Base-by-base conservation (phyloP, 2,329 filamentous ascomycete species). In the Cladophialophora exuberans region DNA sequence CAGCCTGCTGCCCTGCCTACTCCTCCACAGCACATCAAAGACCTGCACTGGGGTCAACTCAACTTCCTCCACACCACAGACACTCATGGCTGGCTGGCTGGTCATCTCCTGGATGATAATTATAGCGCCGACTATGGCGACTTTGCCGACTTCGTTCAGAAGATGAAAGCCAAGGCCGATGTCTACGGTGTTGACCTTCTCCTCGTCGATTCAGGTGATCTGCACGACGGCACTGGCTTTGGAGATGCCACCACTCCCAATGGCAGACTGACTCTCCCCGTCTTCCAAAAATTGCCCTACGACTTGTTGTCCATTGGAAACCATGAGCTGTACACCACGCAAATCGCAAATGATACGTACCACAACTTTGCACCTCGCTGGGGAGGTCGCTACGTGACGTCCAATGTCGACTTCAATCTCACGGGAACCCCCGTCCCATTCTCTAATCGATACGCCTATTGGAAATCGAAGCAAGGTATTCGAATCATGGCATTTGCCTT, bases 41-140 rank as follows among this genome's bases (percentile, higher is more conserved):
- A 61, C 53, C 36, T 85, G 6, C 79, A 82, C 73, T 86, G 83
- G 83, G 83, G 83, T 2, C 80, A 86, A 66, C 68, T 86, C 62
- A 86, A 86, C 63, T 82, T 82, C 52, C 56, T 86, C 57, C 92
- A 96, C 68, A 97, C 93, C 1, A 97, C 94, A 39, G 89, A 97
- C 70, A 94, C 89, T 3, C 93, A 97, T 73, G 93, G 94, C 65
- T 99, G 94, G 94, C 86, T 94, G 67, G 90, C 85, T 6, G 94
- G 94, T 1, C 94, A 97, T 77, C 75, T 97, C 4, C 87, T 92
- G 76, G 94, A 99, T 87, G 81, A 90, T 3, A 92, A 93, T 57
- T 99, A 94, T 73, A 82, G 83, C 35, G 83, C 83, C 1, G 84
- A 87, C 64, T 86, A 83, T 82, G 84, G 84, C 20, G 84, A 87